Conservation (phyloP, 371 early-diverging fungal genomes). For the Blakeslea trispora region DNA sequence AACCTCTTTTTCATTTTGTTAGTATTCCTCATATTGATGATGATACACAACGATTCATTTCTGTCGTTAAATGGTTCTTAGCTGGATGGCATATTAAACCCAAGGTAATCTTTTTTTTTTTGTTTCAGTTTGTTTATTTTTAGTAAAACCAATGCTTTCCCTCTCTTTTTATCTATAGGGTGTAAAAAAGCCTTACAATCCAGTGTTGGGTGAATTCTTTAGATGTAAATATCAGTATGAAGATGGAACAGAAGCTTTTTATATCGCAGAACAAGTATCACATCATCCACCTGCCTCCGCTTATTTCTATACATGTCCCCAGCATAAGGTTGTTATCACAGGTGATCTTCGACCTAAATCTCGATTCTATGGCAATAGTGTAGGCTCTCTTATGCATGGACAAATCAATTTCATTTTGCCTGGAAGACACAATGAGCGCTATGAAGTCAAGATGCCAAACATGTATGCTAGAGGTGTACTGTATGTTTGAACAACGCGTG, state of each 20-base stretch:
- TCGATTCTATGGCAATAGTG: slow-evolving; percentile 92
- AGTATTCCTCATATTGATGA: slow-evolving; percentile 67
- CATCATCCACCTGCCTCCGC: slow-evolving; percentile 96
- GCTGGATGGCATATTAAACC: slow-evolving; percentile 98
- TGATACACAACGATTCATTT: slow-evolving; percentile 83
- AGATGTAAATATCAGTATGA: slow-evolving; percentile 75
- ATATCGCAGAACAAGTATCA: slow-evolving; percentile 94
- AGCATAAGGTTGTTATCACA: slow-evolving; percentile 74
- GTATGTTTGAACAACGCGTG: slow-evolving; percentile 20
- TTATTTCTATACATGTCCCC: slow-evolving; percentile 84
- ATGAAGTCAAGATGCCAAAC: slow-evolving; percentile 85
- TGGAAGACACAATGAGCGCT: slow-evolving; percentile 70
- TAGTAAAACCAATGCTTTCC: too few species aligned
- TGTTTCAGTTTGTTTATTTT: too few species aligned
- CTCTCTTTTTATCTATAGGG: too few species aligned
- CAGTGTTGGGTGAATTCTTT: slow-evolving; percentile 93
- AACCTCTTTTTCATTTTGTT: too few species aligned
- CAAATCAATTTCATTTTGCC: slow-evolving; percentile 61
- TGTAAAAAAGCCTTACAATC: slow-evolving; percentile 97
- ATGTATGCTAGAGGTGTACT: slow-evolving; percentile 92
- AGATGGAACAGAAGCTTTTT: slow-evolving; percentile 76
- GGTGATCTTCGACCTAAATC: slow-evolving; percentile 90
- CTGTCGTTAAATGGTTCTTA: slow-evolving; percentile 87
- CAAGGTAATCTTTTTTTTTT: too few species aligned
- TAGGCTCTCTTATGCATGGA: slow-evolving; percentile 89